Percentiles rank a stretch among this genome's conserved stretches.
These are phyloP conservation scores for Discostella pseudostelligera DNA, from an alignment of 108 stramenopile genomes.

Conservation along the genomic window DNA sequence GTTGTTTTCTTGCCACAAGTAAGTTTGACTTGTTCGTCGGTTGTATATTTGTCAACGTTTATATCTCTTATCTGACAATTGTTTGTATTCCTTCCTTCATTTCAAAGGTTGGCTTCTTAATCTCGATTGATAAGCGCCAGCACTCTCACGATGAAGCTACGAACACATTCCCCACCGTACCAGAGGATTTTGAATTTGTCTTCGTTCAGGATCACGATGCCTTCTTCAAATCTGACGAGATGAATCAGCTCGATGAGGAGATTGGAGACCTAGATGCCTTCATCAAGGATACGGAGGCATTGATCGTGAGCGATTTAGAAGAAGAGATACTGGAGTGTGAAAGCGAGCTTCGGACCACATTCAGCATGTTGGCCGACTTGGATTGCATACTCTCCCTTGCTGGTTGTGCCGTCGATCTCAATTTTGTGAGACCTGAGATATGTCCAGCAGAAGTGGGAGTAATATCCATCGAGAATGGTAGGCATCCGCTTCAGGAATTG, in stretches of 20 bases:
- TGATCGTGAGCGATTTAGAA: slow-evolving; percentile 90
- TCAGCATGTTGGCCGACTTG: slow-evolving; percentile 78
- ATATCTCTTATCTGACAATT: too few relatives aligned
- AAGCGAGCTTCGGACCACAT: slow-evolving; percentile 73
- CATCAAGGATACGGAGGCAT: slow-evolving; percentile 86
- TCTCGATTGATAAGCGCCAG: slow-evolving; percentile 60
- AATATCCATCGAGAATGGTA: slow-evolving; percentile 87
- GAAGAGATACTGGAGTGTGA: slow-evolving; percentile 88
- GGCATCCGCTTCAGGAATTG: slow-evolving; percentile 95
- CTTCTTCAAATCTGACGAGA: slow-evolving; percentile 87
- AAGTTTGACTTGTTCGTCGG: slow-evolving; percentile 9
- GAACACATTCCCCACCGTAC: slow-evolving; percentile 57
- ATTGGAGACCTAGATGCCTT: slow-evolving; percentile 90
- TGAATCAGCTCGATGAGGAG: slow-evolving; percentile 81
- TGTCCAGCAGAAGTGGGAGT: slow-evolving; percentile 50
- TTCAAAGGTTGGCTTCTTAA: slow-evolving; percentile 85
- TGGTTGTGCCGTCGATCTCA: slow-evolving; percentile 76
- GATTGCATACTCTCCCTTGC: slow-evolving; percentile 91
- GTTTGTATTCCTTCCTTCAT: neutral
- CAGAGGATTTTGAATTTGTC: slow-evolving; percentile 70
- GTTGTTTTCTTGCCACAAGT: slow-evolving; percentile 91
- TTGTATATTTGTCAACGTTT: neutral
- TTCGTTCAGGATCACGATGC: slow-evolving; percentile 75
- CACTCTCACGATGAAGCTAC: slow-evolving; percentile 45
- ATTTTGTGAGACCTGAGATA: slow-evolving; percentile 79